Base-by-base conservation (phyloP, 768 basidiomycete genomes). In the Postia placenta region DNA sequence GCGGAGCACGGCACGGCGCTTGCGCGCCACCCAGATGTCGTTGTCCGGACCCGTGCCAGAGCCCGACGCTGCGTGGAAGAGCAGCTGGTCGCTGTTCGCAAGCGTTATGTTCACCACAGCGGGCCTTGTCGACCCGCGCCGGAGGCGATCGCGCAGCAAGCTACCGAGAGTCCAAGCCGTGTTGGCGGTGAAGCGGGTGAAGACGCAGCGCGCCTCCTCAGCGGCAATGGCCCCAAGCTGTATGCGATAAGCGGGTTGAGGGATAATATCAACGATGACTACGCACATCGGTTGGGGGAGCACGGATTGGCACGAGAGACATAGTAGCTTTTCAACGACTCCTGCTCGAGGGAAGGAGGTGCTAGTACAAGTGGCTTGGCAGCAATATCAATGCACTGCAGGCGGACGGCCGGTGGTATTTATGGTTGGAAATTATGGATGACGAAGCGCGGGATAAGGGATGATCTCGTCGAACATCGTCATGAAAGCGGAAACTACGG, bases 71-170 rank as follows among this genome's bases (percentile, higher is more conserved):
- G 52, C 53, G 51, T 57, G 56, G 56, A 57, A 57, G 48, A 57
- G 56, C 15, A 57, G 56, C 48, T 57, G 56, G 28, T 46, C 45
- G 48, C 45, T 50, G 53, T 54, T 54, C 42, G 56, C 56, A 49
- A 54, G 56, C 45, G 56, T 54, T 52, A 57, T 57, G 48, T 57
- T 57, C 42, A 57, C 56, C 26, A 57, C 56, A 17, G 56, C 56
- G 42, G 56, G 51, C 41, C 39, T 50, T 11, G 48, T 27, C n/a
- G 53, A 50, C 5, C 53, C 56, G 39, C 41, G 47, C 7, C 33
- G 50, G 14, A 57, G 53, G 22, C 56, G 56, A 12, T 40, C 42
- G 50, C 56, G 56, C 2, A 57, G 45, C 47, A 51, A 47, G 24
- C 42, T 54, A 9, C 56, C 56, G 41, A 57, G 46, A 41, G 51